Conservation (phyloP, 768 basidiomycete genomes). For the Lactifluus volemus region DNA sequence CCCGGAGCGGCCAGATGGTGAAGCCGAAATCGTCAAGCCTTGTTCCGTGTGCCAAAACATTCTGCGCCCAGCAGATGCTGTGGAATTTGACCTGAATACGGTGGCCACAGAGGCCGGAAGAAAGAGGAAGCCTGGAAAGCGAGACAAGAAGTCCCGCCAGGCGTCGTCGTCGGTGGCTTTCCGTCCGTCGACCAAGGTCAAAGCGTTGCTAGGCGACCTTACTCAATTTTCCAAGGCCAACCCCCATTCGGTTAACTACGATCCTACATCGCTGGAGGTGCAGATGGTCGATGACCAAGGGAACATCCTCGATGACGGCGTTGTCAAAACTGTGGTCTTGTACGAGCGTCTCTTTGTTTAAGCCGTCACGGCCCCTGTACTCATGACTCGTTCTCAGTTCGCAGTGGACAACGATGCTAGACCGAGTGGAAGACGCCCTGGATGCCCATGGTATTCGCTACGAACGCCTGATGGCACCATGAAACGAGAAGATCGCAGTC, state of each 20-base stretch:
- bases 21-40: constrained; percentile 43
- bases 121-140: constrained; percentile 59
- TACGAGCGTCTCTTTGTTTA: constrained; percentile 35
- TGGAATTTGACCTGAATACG: constrained; percentile 68
- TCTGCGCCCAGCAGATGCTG: constrained; percentile 63
- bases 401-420: constrained; percentile 92
- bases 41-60: constrained; percentile 75
- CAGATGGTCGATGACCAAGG: constrained; percentile 73
- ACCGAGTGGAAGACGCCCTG: constrained; percentile 87
- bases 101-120: constrained; percentile 29
- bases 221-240: constrained; percentile 75
- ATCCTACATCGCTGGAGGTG: constrained; percentile 61
- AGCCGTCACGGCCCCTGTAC: constrained; percentile 4
- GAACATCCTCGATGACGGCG: constrained; percentile 55
- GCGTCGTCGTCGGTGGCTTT: constrained; percentile 42
- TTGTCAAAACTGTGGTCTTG: constrained; percentile 93
- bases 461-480: constrained; percentile 91
- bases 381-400: constrained; percentile 42
- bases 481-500: constrained; percentile 89
- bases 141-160: constrained; percentile 56
- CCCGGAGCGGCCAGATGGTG: constrained; percentile 70
- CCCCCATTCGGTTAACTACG: constrained; percentile 82
- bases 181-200: constrained; percentile 82
- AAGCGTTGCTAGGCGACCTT: constrained; percentile 72
- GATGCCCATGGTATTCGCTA: constrained; percentile 76